Conservation (phyloP, 164 flowering plant species). For the Buxus sempervirens region DNA sequence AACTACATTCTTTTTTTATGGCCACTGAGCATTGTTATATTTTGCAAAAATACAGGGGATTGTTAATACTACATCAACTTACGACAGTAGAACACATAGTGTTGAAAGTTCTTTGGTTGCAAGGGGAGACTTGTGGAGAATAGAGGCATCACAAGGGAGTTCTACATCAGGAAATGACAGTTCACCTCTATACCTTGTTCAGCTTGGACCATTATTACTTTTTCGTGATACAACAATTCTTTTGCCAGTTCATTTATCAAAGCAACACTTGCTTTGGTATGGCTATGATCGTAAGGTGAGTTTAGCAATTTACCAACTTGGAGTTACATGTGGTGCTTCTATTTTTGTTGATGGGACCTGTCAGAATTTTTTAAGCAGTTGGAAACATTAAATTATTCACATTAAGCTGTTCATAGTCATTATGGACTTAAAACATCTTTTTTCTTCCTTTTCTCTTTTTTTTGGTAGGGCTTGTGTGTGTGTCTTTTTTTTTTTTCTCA, state of each 20-base stretch:
- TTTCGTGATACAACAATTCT: constrained; percentile 93
- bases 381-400: neutral
- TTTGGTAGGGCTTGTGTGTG: too few relatives aligned
- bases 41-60: constrained; percentile 51
- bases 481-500: too few relatives aligned
- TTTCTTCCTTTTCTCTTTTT: too few relatives aligned
- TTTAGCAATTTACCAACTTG: neutral
- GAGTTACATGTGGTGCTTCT: neutral
- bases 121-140: constrained; percentile 95
- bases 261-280: constrained; percentile 98
- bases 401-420: too few relatives aligned
- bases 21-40: constrained; percentile 3
- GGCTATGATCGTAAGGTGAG: constrained; percentile 96
- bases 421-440: too few relatives aligned
- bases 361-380: neutral
- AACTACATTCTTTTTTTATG: neutral
- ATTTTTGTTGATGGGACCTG: neutral
- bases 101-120: constrained; percentile 81
- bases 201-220: constrained; percentile 92
- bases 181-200: constrained; percentile 83
- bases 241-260: constrained; percentile 88
- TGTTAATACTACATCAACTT: constrained; percentile 67
- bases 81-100: constrained; percentile 75
- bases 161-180: constrained; percentile 68
- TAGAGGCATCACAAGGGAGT: constrained; percentile 84